Evolutionary conservation across 169 alveolate genomes (phyloP).

Genomic region (Eimeria praecox): DNA sequence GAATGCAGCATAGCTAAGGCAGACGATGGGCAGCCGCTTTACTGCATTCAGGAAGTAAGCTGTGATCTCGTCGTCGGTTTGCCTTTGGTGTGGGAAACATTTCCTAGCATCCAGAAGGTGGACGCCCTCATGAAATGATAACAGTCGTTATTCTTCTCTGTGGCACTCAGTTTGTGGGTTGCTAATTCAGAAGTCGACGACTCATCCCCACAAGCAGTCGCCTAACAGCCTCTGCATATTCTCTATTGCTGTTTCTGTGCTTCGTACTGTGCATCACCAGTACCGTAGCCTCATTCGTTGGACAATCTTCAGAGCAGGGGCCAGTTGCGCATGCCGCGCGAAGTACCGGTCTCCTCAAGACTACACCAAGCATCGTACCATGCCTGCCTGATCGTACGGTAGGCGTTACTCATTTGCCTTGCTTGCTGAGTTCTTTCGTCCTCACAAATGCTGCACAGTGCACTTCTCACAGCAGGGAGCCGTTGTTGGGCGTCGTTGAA

Average conservation of each 20-base stretch:
- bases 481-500: neutral
- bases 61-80: neutral
- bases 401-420: neutral
- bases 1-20: neutral
- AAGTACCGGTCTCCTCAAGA: neutral
- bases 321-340: neutral
- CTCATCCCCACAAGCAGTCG: neutral
- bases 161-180: slow-evolving; percentile 5
- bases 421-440: neutral
- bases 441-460: neutral
- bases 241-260: neutral
- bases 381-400: neutral
- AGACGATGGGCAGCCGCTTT: neutral
- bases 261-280: neutral
- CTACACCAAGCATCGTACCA: neutral
- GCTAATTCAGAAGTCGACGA: neutral
- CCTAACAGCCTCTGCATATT: neutral
- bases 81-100: neutral
- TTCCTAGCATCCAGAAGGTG: neutral
- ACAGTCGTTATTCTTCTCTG: neutral
- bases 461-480: neutral
- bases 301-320: neutral
- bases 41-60: neutral
- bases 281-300: neutral
- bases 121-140: neutral